Base-by-base conservation (phyloP, 257 asterid species). In the Rhazya stricta region DNA sequence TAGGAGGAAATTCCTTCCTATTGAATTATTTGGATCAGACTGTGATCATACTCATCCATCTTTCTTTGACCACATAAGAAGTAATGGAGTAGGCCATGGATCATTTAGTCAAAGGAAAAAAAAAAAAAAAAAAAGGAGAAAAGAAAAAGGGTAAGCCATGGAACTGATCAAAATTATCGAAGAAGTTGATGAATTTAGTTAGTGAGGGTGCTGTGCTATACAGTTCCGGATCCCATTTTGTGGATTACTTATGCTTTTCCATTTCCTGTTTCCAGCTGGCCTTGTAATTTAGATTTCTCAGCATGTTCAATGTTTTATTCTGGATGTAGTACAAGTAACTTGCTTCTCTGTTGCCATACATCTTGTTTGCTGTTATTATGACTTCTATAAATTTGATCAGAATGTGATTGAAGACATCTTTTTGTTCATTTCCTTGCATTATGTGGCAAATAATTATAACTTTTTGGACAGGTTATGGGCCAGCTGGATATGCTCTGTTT, bases 401-500 rank as follows among this genome's bases (percentile, higher is more conserved):
- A 53, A 15, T 10, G 39, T 67, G 69, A 30, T 57, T 67, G 25
- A 51, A 50, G 67, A n/a, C 19, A 21, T 43, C 13, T 12, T 73
- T 54, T 51, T 21, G 67, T 68, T 46, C 37, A 69, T 74, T 63
- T 23, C 23, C 75, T 66, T 75, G 50, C 69, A 54, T 73, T 41
- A 67, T 36, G 25, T 53, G 32, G 6, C 58, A 36, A 75, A 51
- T 74, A 57, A 48, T 41, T 45, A 51, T 74, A 57, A 48, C 45
- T 45, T 21, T 71, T 79, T 63, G 34, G 32, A 68, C 94, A 95
- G 99, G 96, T 73, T 89, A 92, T 68, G 99, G 99, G 67, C 84
- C 97, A 62, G 91, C 96, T 79, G 99, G 99, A 79, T 95, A 95
- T 84, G 98, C 98, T 42, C 85, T 95, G 60, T 95, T 95, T 48